Evolutionary conservation across 2,329 filamentous ascomycete genomes (phyloP).

Genomic region (Aspergillus ustus): DNA sequence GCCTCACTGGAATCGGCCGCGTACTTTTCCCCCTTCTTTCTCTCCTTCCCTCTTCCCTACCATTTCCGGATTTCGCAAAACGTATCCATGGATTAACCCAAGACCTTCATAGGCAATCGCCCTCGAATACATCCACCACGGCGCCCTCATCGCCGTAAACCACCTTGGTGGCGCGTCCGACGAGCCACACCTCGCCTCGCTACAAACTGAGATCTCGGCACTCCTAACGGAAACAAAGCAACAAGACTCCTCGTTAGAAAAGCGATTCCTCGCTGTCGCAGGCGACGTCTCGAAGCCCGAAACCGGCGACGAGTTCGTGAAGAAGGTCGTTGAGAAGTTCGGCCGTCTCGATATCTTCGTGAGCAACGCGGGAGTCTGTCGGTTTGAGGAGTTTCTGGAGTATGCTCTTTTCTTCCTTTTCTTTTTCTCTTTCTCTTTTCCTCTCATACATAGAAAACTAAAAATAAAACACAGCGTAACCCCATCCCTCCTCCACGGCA

Average conservation of each 20-base stretch:
- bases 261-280: slow-evolving; percentile 65
- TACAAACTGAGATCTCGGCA: slow-evolving; percentile 35
- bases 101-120: slow-evolving; percentile 65
- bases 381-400: slow-evolving; percentile 85
- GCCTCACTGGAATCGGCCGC: slow-evolving; percentile 82
- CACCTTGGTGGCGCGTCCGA: slow-evolving; percentile 62
- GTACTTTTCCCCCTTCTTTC: slow-evolving; percentile 27
- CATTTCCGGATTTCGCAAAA: background rate
- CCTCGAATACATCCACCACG: slow-evolving; percentile 76
- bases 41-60: background rate
- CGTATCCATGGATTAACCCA: background rate
- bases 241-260: slow-evolving; percentile 27
- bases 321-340: slow-evolving; percentile 61
- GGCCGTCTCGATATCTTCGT: slow-evolving; percentile 76
- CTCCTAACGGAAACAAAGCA: background rate
- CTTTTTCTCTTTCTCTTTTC: background rate
- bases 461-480: slow-evolving; percentile 60
- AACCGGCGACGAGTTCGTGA: slow-evolving; percentile 71
- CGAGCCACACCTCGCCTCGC: slow-evolving; percentile 33
- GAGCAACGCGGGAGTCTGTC: slow-evolving; percentile 85
- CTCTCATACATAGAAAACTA: background rate
- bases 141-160: slow-evolving; percentile 79
- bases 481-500: slow-evolving; percentile 70
- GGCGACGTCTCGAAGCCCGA: slow-evolving; percentile 79
- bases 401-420: slow-evolving; percentile 40